Conservation (phyloP, 2,329 filamentous ascomycete genomes). For the Xylariaceae sp. region DNA sequence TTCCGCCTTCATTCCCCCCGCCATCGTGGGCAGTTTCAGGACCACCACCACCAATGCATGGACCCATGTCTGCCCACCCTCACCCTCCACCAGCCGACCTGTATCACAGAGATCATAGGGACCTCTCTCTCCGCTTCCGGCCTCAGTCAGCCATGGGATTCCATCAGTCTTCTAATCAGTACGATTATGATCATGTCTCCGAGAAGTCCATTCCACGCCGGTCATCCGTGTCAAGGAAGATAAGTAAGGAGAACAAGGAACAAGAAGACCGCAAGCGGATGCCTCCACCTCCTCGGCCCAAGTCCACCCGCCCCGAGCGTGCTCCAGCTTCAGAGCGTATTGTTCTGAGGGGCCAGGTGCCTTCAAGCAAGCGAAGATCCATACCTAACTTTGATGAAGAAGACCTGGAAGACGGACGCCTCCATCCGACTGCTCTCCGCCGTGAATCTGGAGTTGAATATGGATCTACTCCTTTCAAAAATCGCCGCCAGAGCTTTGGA, state of each 20-base stretch:
- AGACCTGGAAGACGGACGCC: conserved; percentile 20
- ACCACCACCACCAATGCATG: conserved; percentile 14
- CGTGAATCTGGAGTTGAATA: conserved; percentile 28
- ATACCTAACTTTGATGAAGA: conserved; percentile 29
- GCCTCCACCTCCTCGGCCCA: conserved; percentile 46
- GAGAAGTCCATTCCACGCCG: conserved; percentile 37
- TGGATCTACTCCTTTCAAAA: conserved; percentile 22
- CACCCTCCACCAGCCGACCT: conserved; percentile 20
- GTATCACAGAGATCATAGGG: conserved; percentile 15
- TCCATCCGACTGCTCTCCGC: conserved; percentile 16
- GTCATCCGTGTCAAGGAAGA: conserved; percentile 38
- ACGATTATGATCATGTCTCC: conserved; percentile 40
- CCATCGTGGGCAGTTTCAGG: conserved; percentile 20
- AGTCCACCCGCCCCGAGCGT: conserved; percentile 29
- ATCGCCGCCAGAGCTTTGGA: conserved; percentile 23
- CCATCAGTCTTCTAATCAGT: conserved; percentile 34
- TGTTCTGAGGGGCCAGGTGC: conserved; percentile 29
- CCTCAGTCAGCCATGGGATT: conserved; percentile 41
- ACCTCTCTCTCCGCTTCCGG: conserved; percentile 30
- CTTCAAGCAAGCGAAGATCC: conserved; percentile 22
- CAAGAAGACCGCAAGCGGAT: conserved; percentile 45
- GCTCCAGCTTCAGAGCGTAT: conserved; percentile 19
- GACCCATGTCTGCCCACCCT: conserved; percentile 18
- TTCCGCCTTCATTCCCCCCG: conserved; percentile 27
- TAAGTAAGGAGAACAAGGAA: conserved; percentile 37